Evolutionary conservation across 106 monocot species (phyloP), one percentile per base, ranked within the genome.

Genomic region (Vanilla planifolia): DNA sequence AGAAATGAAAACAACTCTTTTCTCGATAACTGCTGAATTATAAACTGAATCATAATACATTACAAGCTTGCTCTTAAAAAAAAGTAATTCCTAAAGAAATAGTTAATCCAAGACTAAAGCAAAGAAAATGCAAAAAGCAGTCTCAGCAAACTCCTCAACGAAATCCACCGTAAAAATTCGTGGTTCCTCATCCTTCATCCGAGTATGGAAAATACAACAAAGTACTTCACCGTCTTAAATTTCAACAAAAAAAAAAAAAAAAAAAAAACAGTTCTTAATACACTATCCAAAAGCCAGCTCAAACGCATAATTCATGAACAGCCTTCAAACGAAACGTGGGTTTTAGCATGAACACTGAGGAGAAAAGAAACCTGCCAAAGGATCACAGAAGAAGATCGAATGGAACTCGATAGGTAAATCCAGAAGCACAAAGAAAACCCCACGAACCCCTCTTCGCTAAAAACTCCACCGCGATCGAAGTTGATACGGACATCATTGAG

Each of bases 341-440:
- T 35, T 35, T 21, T 39, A 23, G 35, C 17, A 2, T 23, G 34
- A 17, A 33, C 23, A 33, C 46, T 19, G 39, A 23, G 3, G 13
- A 36, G 25, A 40, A 65, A 9, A 55, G 27, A 41, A 15, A 90
- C 89, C 81, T 85, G 85, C 33, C 60, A 61, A 43, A 90, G 75
- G 60, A 90, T 70, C 33, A 85, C 64, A 16, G 89, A 64, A 33
- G 77, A 73, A 55, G 84, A 60, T 7, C 56, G 73, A 34, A 78
- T 56, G 6, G 85, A 82, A 51, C 46, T 64, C 15, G 78, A 51
- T 55, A 85, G 73, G 70, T 90, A 90, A 62, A 90, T 57, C 89
- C 89, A 90, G 35, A 90, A 58, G 70, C 67, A 79, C 23, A 90
- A 67, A 8, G 78, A 67, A 71, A 85, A 85, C 30, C 83, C 80